Evolutionary conservation across 192 early-diverging fungal species (phyloP), one percentile per base, ranked within the genome.

Genomic region (Coemansia sp.): DNA sequence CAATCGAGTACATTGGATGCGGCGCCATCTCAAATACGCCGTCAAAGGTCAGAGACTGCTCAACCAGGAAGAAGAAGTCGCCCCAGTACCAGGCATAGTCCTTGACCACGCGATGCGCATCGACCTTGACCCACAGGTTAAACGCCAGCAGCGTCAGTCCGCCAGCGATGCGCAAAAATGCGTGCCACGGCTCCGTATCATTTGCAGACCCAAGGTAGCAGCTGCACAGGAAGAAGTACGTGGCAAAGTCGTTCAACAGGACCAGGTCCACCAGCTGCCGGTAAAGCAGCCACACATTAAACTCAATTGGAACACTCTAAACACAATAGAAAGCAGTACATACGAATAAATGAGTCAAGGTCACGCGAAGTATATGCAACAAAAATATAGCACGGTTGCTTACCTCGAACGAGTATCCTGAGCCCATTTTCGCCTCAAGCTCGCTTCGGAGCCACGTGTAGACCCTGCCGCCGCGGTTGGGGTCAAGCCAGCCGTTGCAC

Each of bases 11-110:
- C 95, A 97, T 98, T 9, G 97, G 97, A 66, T 98, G 97, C 42
- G 95, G 95, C 0, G 93, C 93, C 89, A 94, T 91, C 73, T 97
- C 94, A 82, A 96, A 96, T 17, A 94, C 93, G 42, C 93, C 92
- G 72, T 94, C 90, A 75, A 95, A 92, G 0, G 91, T 94, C 38
- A 93, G 80, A n/a, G 93, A 89, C 71, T 91, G 89, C 64, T 93
- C 91, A 52, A 93, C 84, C 55, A 96, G 76, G 75, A 98, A 97
- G 85, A 98, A 98, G 70, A 98, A 98, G 74, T 97, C 94, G 58
- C 96, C 96, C 96, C 96, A 98, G 80, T 98, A 98, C 94, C 94
- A 96, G 10, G 94, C 94, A 83, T 91, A 98, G 77, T 97, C 95
- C 75, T 93, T 95, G 57, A 98, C 90, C 7, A 94, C 94, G 8